phyloP scores from a whole-genome alignment of 306 rosid genomes.

The Vigna angularis region DNA sequence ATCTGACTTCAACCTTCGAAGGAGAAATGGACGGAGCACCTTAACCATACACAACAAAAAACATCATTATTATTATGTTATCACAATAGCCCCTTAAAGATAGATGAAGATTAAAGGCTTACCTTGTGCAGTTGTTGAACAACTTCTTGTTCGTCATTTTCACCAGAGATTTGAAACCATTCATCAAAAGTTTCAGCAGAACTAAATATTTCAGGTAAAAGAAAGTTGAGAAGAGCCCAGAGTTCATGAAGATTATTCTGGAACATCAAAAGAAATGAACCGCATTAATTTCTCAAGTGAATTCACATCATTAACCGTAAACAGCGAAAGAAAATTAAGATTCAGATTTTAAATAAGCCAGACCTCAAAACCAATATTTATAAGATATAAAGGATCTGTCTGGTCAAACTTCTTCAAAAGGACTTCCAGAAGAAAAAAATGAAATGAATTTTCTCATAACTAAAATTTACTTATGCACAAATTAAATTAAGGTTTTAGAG shows the following conservation, averaged over 20 bases:
- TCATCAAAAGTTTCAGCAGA: slow-evolving; percentile 99
- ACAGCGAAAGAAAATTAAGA: slow-evolving; percentile 1
- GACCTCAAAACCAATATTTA: not conserved
- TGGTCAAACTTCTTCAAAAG: no score
- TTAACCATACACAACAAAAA: slow-evolving; percentile 43
- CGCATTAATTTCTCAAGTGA: slow-evolving; percentile 19
- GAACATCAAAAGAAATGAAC: slow-evolving; percentile 30
- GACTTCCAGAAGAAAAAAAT: no score
- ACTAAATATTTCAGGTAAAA: slow-evolving; percentile 97
- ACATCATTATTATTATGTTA: not conserved
- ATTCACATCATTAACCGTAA: not conserved
- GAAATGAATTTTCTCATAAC: no score
- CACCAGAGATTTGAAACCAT: slow-evolving; percentile 99
- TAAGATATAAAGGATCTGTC: not conserved
- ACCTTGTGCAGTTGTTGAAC: slow-evolving; percentile 99
- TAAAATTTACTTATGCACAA: no score
- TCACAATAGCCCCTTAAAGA: slow-evolving; percentile 2
- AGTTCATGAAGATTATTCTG: slow-evolving; percentile 99
- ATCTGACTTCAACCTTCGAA: slow-evolving; percentile 96
- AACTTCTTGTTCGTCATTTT: slow-evolving; percentile 98
- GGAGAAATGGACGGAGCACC: slow-evolving; percentile 99
- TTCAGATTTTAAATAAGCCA: slow-evolving; percentile 33
- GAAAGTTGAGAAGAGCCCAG: slow-evolving; percentile 97
- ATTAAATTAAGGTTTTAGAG: no score
- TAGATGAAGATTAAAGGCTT: slow-evolving; percentile 25